Percentiles rank a stretch among this genome's conserved stretches.
phyloP scores from a whole-genome alignment of 176 grass and related monocot genomes.

The Saccharum officinarum region DNA sequence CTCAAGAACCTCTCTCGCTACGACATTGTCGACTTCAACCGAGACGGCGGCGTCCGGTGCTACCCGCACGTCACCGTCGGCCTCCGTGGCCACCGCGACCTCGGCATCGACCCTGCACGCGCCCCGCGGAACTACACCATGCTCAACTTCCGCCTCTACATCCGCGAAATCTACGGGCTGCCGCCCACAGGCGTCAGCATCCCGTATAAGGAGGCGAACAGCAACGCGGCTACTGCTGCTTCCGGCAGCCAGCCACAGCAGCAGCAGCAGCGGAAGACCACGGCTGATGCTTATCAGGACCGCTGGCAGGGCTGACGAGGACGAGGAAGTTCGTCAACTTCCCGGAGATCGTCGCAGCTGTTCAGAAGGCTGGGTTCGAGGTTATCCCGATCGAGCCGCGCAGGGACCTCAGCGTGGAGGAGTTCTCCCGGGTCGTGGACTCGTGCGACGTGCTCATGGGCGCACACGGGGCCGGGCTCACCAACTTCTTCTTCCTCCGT shows the following conservation, averaged over 20 bases:
- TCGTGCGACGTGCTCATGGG: slow-evolving; percentile 86
- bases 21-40: slow-evolving; percentile 59
- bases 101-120: slow-evolving; percentile 58
- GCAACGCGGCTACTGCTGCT: not conserved
- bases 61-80: slow-evolving; percentile 59
- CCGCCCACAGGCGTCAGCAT: slow-evolving; percentile 23
- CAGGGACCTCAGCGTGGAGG: slow-evolving; percentile 36
- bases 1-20: slow-evolving; percentile 50
- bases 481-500: slow-evolving; percentile 78
- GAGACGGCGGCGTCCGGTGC: slow-evolving; percentile 49
- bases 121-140: slow-evolving; percentile 50
- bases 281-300: slow-evolving; percentile 57
- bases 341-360: slow-evolving; percentile 37
- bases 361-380: slow-evolving; percentile 46
- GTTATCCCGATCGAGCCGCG: slow-evolving; percentile 47
- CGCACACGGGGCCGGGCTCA: slow-evolving; percentile 76
- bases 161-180: slow-evolving; percentile 55
- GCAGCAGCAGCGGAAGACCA: slow-evolving; percentile 28
- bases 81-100: slow-evolving; percentile 66
- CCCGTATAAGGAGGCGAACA: slow-evolving; percentile 40
- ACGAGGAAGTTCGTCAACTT: slow-evolving; percentile 64
- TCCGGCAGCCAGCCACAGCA: too few species aligned
- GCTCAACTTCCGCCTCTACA: slow-evolving; percentile 57
- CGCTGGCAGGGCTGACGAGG: too few species aligned
- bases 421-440: slow-evolving; percentile 54